Base-by-base conservation (phyloP, 768 basidiomycete genomes). In the Boletus edulis region DNA sequence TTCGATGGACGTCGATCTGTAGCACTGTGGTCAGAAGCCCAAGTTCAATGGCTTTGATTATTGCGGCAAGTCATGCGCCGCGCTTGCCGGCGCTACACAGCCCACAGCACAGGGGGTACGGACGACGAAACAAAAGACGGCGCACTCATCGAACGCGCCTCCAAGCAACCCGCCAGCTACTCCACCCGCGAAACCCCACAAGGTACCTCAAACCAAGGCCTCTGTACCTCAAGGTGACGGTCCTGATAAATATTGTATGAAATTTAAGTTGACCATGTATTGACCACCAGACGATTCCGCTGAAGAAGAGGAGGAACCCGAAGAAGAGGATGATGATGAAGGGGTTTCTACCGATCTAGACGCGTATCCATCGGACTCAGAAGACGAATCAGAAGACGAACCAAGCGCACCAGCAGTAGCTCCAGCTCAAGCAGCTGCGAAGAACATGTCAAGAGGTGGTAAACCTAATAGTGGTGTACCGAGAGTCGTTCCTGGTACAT, bases 21-120 rank as follows among this genome's bases (percentile, higher is more conserved):
- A 71, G 70, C 35, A 69, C 35, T 87, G 86, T 66, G 78, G 82
- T 59, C 79, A 80, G 70, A 84, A 81, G 58, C 81, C 83, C 12
- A 87, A 83, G 68, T 82, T 77, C 71, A 78, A 73, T 53, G 75
- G 74, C 59, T 82, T 81, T 62, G 79, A 85, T 50, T 86, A 77
- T 65, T 87, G 86, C 55, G 80, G 84, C 43, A 85, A 83, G 76
- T 80, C 78, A 39, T 86, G 86, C 64, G 84, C 83, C 11, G 71
- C 77, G 1, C 61, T 73, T n/a, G 83, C 82, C 5, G 70, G 68
- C 31, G 62, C 70, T 12, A 49, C 39, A 13, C 69, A 56, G 34
- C 43, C 59, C 13, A 35, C 55, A 41, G 31, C 48, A 2, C 61
- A 69, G 38, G 55, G 49, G 43, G 41, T 31, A 27, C 5, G 61